These are phyloP conservation scores for Lanmaoa rubissima DNA, from an alignment of 768 basidiomycete species.

Conservation along the genomic window DNA sequence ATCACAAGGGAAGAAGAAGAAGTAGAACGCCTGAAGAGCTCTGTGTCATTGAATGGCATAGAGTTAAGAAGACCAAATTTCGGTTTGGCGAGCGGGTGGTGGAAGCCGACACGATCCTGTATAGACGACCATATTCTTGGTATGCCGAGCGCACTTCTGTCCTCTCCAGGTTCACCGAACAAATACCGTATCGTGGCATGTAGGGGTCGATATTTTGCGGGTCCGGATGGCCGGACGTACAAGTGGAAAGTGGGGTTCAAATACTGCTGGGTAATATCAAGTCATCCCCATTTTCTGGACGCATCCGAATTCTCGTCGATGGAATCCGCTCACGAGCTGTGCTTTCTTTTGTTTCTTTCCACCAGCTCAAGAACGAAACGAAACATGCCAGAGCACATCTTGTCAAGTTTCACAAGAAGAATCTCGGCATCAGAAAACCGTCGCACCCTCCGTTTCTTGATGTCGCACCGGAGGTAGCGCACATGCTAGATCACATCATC, in stretches of 20 bases:
- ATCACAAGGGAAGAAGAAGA: background rate
- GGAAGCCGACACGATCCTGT: slow-evolving; percentile 14
- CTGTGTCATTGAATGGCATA: slow-evolving; percentile 32
- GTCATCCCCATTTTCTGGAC: background rate
- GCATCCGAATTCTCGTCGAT: background rate
- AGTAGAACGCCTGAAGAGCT: slow-evolving; percentile 12
- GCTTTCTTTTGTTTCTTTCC: background rate
- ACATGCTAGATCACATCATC: slow-evolving; percentile 33
- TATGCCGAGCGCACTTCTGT: background rate
- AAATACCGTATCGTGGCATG: no score
- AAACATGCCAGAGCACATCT: slow-evolving; percentile 12
- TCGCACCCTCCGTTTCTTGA: slow-evolving; percentile 28
- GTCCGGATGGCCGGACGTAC: slow-evolving; percentile 32
- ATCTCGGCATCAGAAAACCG: slow-evolving; percentile 17
- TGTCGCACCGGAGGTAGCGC: slow-evolving; percentile 22
- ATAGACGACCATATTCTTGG: slow-evolving; percentile 11
- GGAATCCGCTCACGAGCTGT: background rate
- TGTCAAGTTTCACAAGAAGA: slow-evolving; percentile 20
- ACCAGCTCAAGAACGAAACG: slow-evolving; percentile 13
- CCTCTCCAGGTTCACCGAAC: background rate
- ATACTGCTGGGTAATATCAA: slow-evolving; percentile 23
- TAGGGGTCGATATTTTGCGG: slow-evolving; percentile 30
- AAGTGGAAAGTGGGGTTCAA: slow-evolving; percentile 29
- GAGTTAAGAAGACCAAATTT: slow-evolving; percentile 26
- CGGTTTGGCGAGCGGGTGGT: slow-evolving; percentile 25